phyloP scores from a whole-genome alignment of 164 flowering plant species.

The Chloranthus sessilifolius region DNA sequence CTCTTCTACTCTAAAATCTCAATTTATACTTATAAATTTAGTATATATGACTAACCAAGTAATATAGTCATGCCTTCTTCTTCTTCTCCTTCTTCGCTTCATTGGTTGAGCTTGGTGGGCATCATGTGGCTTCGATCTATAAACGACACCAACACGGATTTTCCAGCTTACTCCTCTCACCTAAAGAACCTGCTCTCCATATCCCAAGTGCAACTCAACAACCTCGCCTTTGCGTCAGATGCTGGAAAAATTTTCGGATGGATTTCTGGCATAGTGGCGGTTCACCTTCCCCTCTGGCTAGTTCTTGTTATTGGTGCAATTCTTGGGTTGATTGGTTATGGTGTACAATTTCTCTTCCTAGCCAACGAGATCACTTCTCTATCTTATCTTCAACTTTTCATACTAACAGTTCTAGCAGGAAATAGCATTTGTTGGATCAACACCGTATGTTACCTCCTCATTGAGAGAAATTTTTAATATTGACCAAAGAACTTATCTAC shows the following conservation, averaged over 20 bases:
- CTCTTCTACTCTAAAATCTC: too few relatives aligned
- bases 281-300: conserved; percentile 57
- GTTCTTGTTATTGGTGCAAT: conserved; percentile 61
- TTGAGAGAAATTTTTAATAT: conserved; percentile 51
- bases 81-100: conserved; percentile 24
- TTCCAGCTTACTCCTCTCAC: conserved; percentile 77
- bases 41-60: too few relatives aligned
- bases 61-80: conserved; percentile 6
- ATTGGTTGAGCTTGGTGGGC: conserved; percentile 73
- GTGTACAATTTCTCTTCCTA: conserved; percentile 64
- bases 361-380: conserved; percentile 26
- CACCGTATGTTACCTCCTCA: conserved; percentile 61
- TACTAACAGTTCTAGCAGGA: conserved; percentile 64
- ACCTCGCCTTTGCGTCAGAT: conserved; percentile 89
- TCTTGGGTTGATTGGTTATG: conserved; percentile 72
- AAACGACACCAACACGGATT: conserved; percentile 67
- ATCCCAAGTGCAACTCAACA: conserved; percentile 79
- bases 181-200: conserved; percentile 57
- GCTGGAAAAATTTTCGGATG: conserved; percentile 85
- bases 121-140: conserved; percentile 79
- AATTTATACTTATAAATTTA: too few relatives aligned
- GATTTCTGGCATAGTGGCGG: conserved; percentile 67
- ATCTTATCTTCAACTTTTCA: conserved; percentile 46
- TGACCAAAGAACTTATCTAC: conserved; percentile 53
- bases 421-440: conserved; percentile 97